These are phyloP conservation scores for Tolypocladium cylindrosporum DNA, from an alignment of 2,329 filamentous ascomycete species.

Conservation along the genomic window DNA sequence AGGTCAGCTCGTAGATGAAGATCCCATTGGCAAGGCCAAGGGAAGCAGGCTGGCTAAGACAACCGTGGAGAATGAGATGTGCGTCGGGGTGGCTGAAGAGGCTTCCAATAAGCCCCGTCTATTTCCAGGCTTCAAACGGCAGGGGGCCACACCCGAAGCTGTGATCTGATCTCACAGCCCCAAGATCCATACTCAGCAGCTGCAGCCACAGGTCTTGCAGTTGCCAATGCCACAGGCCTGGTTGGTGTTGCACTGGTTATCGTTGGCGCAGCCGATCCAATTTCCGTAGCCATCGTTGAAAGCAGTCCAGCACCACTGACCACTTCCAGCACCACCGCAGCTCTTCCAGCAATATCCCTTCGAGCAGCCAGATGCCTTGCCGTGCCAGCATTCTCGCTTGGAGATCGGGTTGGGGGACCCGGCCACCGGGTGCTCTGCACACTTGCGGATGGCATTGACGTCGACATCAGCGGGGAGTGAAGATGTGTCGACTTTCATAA, in stretches of 20 bases:
- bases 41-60: neutral
- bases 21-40: neutral
- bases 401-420: neutral
- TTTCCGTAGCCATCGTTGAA: conserved; percentile 1
- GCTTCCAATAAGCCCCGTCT: neutral
- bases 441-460: conserved; percentile 1
- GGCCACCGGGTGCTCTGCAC: neutral
- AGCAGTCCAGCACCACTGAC: conserved; percentile 4
- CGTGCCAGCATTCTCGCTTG: conserved; percentile 2
- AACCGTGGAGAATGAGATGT: neutral
- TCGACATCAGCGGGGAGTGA: neutral
- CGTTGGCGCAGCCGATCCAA: conserved; percentile 1
- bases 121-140: neutral
- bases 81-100: neutral
- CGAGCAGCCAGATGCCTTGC: conserved; percentile 1
- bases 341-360: conserved; percentile 2
- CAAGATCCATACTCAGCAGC: neutral
- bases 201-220: conserved; percentile 2
- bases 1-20: neutral
- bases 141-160: neutral
- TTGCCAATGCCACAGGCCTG: conserved; percentile 1
- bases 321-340: neutral
- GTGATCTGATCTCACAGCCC: neutral
- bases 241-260: neutral
- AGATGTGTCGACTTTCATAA: conserved; percentile 1